Conservation (phyloP, 768 basidiomycete genomes). For the Phlebiopsis flavidoalba region DNA sequence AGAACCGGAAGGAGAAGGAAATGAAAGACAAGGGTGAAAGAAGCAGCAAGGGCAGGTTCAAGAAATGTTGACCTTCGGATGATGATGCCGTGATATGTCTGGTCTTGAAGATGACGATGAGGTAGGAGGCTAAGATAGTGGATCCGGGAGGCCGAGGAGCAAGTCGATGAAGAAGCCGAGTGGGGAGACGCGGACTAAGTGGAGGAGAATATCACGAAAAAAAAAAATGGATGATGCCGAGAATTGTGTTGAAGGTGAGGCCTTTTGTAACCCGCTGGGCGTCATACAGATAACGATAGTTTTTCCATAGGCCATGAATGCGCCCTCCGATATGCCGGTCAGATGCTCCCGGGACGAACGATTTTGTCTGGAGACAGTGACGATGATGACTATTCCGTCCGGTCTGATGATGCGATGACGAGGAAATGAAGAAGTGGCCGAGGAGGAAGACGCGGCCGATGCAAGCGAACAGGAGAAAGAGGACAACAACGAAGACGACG, state of each 20-base stretch:
- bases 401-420: slow-evolving; percentile 23
- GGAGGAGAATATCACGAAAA: no score
- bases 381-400: slow-evolving; percentile 16
- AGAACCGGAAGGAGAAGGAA: slow-evolving; percentile 49
- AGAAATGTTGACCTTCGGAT: slow-evolving; percentile 28
- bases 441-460: slow-evolving; percentile 25
- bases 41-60: slow-evolving; percentile 38
- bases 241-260: no score
- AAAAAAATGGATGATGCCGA: no score
- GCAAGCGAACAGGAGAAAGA: slow-evolving; percentile 30
- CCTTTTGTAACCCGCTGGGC: no score
- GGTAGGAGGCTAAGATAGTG: slow-evolving; percentile 9
- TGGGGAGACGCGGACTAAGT: slow-evolving; percentile 26
- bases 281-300: no score
- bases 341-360: slow-evolving; percentile 28
- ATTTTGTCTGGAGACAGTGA: slow-evolving; percentile 28
- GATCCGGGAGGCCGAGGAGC: background rate
- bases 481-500: slow-evolving; percentile 36
- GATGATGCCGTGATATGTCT: slow-evolving; percentile 17
- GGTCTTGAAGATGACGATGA: slow-evolving; percentile 18
- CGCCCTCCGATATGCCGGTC: slow-evolving; percentile 79
- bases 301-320: slow-evolving; percentile 75
- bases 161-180: background rate
- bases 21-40: slow-evolving; percentile 42
- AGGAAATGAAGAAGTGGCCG: slow-evolving; percentile 21